These are phyloP conservation scores for Conticribra guillardii DNA, from an alignment of 108 stramenopile genomes.

Conservation along the genomic window DNA sequence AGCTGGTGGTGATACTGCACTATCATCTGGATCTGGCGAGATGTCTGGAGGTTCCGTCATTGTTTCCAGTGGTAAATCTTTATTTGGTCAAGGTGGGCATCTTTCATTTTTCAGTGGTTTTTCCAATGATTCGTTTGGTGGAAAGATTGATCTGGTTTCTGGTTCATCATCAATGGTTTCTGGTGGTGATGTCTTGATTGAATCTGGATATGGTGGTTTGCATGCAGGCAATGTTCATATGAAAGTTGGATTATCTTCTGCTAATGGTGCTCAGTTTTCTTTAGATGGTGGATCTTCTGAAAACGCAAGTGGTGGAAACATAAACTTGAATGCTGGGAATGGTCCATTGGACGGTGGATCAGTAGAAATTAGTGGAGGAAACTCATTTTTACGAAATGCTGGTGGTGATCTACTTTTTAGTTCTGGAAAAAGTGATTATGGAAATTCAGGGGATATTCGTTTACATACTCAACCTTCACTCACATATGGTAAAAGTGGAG, in stretches of 20 bases:
- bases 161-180: conserved; percentile 3
- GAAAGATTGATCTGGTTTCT: conserved; percentile 1
- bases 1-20: no score
- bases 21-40: no score
- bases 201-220: conserved; percentile 3
- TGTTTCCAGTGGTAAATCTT: no score
- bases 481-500: conserved; percentile 7
- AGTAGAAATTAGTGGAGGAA: neutral
- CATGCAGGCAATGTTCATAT: conserved; percentile 11
- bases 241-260: conserved; percentile 3
- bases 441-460: conserved; percentile 3
- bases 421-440: conserved; percentile 13
- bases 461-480: neutral
- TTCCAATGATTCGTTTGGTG: no score
- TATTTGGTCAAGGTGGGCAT: no score
- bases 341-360: neutral
- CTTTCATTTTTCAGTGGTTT: no score
- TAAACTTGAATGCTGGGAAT: neutral
- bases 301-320: no score
- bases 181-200: conserved; percentile 11
- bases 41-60: no score
- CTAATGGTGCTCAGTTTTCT: neutral
- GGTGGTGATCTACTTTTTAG: neutral
- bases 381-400: neutral
- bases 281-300: conserved; percentile 6